Conservation (phyloP, 805 yeast genomes). For the Saturnispora diversa region DNA sequence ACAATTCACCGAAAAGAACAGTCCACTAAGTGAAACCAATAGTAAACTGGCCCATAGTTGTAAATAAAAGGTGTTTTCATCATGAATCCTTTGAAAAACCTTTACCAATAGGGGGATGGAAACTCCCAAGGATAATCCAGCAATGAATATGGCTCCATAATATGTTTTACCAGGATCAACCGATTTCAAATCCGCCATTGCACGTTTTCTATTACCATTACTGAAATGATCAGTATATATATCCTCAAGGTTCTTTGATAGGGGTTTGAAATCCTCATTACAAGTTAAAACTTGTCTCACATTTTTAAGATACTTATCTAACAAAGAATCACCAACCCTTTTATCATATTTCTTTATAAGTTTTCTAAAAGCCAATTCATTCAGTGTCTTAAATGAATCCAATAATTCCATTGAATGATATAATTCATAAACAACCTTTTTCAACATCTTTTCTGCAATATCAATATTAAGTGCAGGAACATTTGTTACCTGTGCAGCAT, state of each 20-base stretch:
- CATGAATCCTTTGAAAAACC: slow-evolving; percentile 30
- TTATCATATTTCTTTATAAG: slow-evolving; percentile 89
- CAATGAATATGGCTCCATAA: slow-evolving; percentile 41
- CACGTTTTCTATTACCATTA: slow-evolving; percentile 58
- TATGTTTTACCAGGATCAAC: slow-evolving; percentile 33
- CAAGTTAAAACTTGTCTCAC: slow-evolving; percentile 39
- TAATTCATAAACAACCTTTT: slow-evolving; percentile 60
- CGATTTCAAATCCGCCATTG: slow-evolving; percentile 61
- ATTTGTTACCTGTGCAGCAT: slow-evolving; percentile 13
- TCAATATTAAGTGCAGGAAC: slow-evolving; percentile 8
- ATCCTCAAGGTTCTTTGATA: slow-evolving; percentile 43
- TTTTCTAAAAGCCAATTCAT: slow-evolving; percentile 82
- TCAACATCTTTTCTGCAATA: slow-evolving; percentile 58
- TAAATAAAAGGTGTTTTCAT: slow-evolving; percentile 47
- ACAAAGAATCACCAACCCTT: slow-evolving; percentile 38
- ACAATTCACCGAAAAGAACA: slow-evolving; percentile 63
- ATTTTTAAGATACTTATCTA: slow-evolving; percentile 44
- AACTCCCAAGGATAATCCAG: slow-evolving; percentile 65
- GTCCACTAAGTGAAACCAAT: slow-evolving; percentile 47
- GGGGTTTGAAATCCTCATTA: neutral
- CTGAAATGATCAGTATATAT: slow-evolving; percentile 59
- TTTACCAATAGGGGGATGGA: slow-evolving; percentile 58
- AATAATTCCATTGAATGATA: slow-evolving; percentile 65
- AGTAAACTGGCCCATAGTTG: slow-evolving; percentile 94
- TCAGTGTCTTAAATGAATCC: slow-evolving; percentile 62